Conservation (phyloP, 164 flowering plant genomes). For the Nelumbo lutea region DNA sequence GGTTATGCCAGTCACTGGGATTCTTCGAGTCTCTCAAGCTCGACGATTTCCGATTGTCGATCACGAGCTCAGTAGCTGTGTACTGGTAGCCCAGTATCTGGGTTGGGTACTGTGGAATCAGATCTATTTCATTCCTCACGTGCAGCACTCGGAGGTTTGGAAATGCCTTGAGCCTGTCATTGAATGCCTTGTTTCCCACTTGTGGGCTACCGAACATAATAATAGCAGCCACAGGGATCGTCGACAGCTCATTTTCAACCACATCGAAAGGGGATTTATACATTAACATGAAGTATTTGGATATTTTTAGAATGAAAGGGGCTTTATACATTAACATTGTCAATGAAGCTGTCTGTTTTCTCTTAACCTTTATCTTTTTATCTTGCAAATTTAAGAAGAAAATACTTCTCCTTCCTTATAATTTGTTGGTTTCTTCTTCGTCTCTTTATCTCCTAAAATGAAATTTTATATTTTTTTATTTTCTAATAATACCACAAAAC, state of each 20-base stretch:
- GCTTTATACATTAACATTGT: no score
- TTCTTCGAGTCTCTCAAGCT: slow-evolving; percentile 50
- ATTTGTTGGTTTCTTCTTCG: no score
- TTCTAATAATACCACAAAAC: no score
- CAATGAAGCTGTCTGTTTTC: no score
- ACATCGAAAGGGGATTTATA: slow-evolving; percentile 36
- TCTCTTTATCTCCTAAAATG: no score
- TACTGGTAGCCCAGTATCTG: slow-evolving; percentile 36
- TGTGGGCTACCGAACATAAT: slow-evolving; percentile 62
- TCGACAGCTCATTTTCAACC: slow-evolving; percentile 42
- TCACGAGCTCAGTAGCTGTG: slow-evolving; percentile 37
- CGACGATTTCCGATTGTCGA: slow-evolving; percentile 63
- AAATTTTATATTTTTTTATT: no score
- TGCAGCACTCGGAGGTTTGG: slow-evolving; percentile 47
- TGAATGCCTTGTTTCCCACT: slow-evolving; percentile 61
- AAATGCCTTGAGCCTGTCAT: slow-evolving; percentile 22
- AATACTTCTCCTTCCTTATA: no score
- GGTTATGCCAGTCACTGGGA: slow-evolving; percentile 39
- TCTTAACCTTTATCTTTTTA: no score
- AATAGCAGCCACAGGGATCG: slow-evolving; percentile 48
- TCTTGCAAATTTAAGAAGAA: no score
- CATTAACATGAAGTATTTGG: no score
- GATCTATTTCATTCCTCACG: slow-evolving; percentile 47
- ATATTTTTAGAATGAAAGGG: no score
- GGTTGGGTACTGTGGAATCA: slow-evolving; percentile 58